A percentile compares a stretch with the other conserved stretches of the same genome.
Evolutionary conservation across 768 basidiomycete genomes (phyloP).

Genomic region (Mycena vulgaris): DNA sequence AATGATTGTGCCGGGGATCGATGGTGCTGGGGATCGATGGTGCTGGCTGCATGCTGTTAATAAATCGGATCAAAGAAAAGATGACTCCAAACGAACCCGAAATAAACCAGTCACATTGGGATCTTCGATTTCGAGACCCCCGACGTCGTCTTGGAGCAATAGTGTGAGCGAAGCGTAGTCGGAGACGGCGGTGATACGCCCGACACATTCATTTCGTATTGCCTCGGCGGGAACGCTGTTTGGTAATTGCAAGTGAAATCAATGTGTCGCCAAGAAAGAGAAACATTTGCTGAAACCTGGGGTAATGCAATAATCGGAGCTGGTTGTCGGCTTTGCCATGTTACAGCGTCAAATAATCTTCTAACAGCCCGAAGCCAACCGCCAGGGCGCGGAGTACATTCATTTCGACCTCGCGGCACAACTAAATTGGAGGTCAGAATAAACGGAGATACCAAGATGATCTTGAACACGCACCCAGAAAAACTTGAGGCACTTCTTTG

Average conservation of each 20-base stretch:
- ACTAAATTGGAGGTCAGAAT: slow-evolving; percentile 41
- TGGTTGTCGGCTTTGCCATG: slow-evolving; percentile 67
- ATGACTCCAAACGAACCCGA: slow-evolving; percentile 49
- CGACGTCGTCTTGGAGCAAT: slow-evolving; percentile 72
- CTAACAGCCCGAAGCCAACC: slow-evolving; percentile 58
- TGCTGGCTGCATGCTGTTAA: no score
- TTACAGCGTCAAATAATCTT: slow-evolving; percentile 60
- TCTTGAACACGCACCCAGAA: slow-evolving; percentile 54
- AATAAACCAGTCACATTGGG: slow-evolving; percentile 62
- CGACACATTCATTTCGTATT: slow-evolving; percentile 49
- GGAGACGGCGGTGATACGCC: slow-evolving; percentile 64
- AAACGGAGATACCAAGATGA: background rate
- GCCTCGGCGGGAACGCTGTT: slow-evolving; percentile 52
- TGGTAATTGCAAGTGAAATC: background rate
- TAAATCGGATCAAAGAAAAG: no score
- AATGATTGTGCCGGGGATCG: slow-evolving; percentile 61
- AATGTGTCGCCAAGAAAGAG: background rate
- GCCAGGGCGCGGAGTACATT: slow-evolving; percentile 65
- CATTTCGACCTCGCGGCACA: slow-evolving; percentile 59
- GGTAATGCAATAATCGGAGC: slow-evolving; percentile 71
- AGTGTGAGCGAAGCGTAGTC: slow-evolving; percentile 74
- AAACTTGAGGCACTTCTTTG: slow-evolving; percentile 65
- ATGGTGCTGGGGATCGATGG: no score
- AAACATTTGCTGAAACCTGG: slow-evolving; percentile 46
- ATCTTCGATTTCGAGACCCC: slow-evolving; percentile 76